These are phyloP conservation scores for Podaxis carcinomalis DNA, from an alignment of 768 basidiomycete genomes.

Conservation along the genomic window DNA sequence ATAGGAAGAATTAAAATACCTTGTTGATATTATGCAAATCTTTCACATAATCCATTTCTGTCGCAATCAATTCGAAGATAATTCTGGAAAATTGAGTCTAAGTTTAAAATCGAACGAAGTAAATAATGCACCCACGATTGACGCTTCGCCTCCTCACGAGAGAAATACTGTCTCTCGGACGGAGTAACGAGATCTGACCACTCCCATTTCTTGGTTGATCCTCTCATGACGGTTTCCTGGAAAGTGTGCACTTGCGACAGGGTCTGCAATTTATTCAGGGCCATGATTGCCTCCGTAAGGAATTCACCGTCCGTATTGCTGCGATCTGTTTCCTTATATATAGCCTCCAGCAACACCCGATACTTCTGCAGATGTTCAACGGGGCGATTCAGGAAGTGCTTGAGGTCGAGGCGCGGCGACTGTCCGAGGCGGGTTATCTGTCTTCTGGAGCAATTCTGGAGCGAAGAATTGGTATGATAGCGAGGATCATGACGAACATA, in stretches of 20 bases:
- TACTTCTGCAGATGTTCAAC: slow-evolving; percentile 82
- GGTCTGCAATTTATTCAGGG: slow-evolving; percentile 78
- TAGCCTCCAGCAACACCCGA: slow-evolving; percentile 80
- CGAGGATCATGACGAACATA: background rate
- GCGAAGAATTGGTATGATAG: background rate
- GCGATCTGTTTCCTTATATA: slow-evolving; percentile 74
- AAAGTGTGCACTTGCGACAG: slow-evolving; percentile 84
- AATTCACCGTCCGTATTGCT: slow-evolving; percentile 84
- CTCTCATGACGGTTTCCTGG: slow-evolving; percentile 85
- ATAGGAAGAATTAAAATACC: background rate
- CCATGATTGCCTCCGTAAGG: slow-evolving; percentile 75
- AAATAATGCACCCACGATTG: slow-evolving; percentile 64
- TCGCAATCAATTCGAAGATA: slow-evolving; percentile 93
- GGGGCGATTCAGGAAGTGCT: slow-evolving; percentile 75
- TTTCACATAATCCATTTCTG: slow-evolving; percentile 95
- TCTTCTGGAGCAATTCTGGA: slow-evolving; percentile 42
- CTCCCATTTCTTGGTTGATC: slow-evolving; percentile 75
- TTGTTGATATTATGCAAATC: slow-evolving; percentile 83
- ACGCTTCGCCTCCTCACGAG: slow-evolving; percentile 29
- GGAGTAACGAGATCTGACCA: slow-evolving; percentile 79
- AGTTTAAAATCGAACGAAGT: background rate
- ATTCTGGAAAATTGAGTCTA: slow-evolving; percentile 40
- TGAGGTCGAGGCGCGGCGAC: slow-evolving; percentile 54
- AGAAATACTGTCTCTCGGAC: slow-evolving; percentile 12
- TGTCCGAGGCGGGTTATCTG: slow-evolving; percentile 35